phyloP scores from a whole-genome alignment of 768 basidiomycete genomes.

The Mycena indigotica region DNA sequence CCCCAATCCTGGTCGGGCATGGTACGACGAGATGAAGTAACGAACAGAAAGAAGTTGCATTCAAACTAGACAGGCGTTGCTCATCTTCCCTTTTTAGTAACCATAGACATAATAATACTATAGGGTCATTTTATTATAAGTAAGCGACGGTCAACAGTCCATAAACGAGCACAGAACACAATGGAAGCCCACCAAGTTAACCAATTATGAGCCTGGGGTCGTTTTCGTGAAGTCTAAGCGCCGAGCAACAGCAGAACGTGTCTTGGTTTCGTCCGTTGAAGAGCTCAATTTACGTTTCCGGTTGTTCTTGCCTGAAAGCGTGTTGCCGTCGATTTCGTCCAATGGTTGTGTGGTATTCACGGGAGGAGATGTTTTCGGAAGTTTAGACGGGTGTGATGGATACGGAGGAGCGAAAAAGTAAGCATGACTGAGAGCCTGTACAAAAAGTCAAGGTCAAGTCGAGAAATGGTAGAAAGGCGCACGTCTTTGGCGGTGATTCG shows the following conservation, averaged over 20 bases:
- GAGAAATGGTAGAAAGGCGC: constrained; percentile 25
- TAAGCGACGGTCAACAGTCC: not conserved
- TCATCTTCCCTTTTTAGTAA: too few species aligned
- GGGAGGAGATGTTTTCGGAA: constrained; percentile 71
- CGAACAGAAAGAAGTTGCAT: not conserved
- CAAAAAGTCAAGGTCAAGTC: not conserved
- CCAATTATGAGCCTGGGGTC: constrained; percentile 35
- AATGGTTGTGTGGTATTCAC: constrained; percentile 53
- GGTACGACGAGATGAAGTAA: not conserved
- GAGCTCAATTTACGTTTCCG: constrained; percentile 73
- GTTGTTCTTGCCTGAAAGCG: constrained; percentile 54
- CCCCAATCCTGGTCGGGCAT: constrained; percentile 17
- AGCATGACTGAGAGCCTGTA: constrained; percentile 79
- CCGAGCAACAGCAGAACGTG: constrained; percentile 62
- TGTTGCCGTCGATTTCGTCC: constrained; percentile 78
- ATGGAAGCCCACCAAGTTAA: too few species aligned
- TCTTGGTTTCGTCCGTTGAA: constrained; percentile 47
- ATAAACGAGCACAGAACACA: not conserved
- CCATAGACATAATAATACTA: too few species aligned
- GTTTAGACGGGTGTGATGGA: constrained; percentile 84
- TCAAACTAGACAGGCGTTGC: too few species aligned
- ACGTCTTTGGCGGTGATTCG: constrained; percentile 83
- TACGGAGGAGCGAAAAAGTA: constrained; percentile 88
- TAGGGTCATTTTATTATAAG: too few species aligned
- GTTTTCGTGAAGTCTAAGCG: constrained; percentile 70